Evolutionary conservation across 176 grass and related monocot species (phyloP), one percentile per base, ranked within the genome.

Genomic region (Avena atlantica): DNA sequence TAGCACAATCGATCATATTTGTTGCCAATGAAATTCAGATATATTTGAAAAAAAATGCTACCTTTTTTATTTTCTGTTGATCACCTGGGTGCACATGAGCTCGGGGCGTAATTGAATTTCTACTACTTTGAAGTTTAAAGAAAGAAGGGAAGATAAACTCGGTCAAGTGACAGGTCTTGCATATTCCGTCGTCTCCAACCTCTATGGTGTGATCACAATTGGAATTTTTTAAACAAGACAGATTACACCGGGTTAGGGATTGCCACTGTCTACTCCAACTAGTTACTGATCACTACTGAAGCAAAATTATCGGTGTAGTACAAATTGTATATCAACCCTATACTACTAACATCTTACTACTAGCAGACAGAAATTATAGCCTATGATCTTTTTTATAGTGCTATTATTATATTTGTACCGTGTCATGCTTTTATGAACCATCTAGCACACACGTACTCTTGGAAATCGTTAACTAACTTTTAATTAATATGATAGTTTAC

Each of bases 371-470:
- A 53, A 29, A 78, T 75, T 80, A 81, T 85, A 50, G 58, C 51
- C 52, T 83, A 25, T 48, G 7, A 56, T 27, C 21, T 50, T 52
- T 52, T n/a, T 48, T 31, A 49, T 62, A 86, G 1, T 52, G 14
- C 4, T 49, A 63, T 19, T 42, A 78, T 16, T 68, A 40, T 55
- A 75, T 31, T 19, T 42, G 76, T 8, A 42, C 20, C 1, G 5
- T 59, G 12, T 78, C 73, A 57, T 50, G 78, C 3, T 87, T 11
- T 37, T 31, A 12, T 66, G 65, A 36, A 87, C 44, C 56, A 87
- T 87, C 4, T 12, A 74, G 49, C 68, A 52, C 81, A 84, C 75
- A 84, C 75, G 81, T 87, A 91, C 81, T 40, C 67, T 37, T 80
- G 81, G 59, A 80, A 74, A 34, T 80, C 75, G 58, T 63, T 27